Percentiles rank a stretch among this genome's conserved stretches.
Evolutionary conservation across 2,329 filamentous ascomycete species (phyloP).

Genomic region (Cucurbitaria berberidis): DNA sequence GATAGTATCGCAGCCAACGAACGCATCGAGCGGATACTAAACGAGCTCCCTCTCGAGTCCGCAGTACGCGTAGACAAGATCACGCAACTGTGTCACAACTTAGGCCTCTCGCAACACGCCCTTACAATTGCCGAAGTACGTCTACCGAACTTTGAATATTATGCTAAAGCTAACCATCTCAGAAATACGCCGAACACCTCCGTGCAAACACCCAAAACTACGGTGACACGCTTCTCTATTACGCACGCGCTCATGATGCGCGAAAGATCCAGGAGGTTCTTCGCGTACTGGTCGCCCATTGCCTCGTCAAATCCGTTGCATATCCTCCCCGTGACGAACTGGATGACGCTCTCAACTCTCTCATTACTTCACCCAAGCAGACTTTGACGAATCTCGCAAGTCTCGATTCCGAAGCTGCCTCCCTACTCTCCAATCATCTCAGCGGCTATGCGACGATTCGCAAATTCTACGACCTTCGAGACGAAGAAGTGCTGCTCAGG

Average conservation of each 20-base stretch:
- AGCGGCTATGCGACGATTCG: slow-evolving; percentile 92
- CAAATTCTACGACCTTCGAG: slow-evolving; percentile 87
- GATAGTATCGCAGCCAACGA: slow-evolving; percentile 72
- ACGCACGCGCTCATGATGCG: slow-evolving; percentile 79
- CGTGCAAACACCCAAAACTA: slow-evolving; percentile 76
- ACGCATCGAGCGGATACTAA: slow-evolving; percentile 75
- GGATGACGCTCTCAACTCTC: slow-evolving; percentile 71
- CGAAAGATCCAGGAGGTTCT: slow-evolving; percentile 84
- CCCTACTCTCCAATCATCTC: slow-evolving; percentile 81
- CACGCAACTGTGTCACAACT: slow-evolving; percentile 75
- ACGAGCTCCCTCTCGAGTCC: slow-evolving; percentile 74
- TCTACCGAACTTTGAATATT: slow-evolving; percentile 9
- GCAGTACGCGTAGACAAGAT: slow-evolving; percentile 79
- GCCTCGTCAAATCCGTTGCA: slow-evolving; percentile 80
- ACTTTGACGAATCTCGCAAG: slow-evolving; percentile 75
- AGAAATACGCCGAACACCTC: slow-evolving; percentile 85
- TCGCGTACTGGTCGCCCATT: slow-evolving; percentile 85
- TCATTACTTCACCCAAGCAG: slow-evolving; percentile 74
- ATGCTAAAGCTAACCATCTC: slow-evolving; percentile 20
- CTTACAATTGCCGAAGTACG: slow-evolving; percentile 82
- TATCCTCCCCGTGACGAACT: slow-evolving; percentile 76
- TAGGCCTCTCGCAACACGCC: slow-evolving; percentile 80
- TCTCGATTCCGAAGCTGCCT: slow-evolving; percentile 79
- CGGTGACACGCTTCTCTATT: slow-evolving; percentile 88
- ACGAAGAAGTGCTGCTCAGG: slow-evolving; percentile 61